Conservation (phyloP, 352 stramenopile species). For the Stramenopiles sp. region DNA sequence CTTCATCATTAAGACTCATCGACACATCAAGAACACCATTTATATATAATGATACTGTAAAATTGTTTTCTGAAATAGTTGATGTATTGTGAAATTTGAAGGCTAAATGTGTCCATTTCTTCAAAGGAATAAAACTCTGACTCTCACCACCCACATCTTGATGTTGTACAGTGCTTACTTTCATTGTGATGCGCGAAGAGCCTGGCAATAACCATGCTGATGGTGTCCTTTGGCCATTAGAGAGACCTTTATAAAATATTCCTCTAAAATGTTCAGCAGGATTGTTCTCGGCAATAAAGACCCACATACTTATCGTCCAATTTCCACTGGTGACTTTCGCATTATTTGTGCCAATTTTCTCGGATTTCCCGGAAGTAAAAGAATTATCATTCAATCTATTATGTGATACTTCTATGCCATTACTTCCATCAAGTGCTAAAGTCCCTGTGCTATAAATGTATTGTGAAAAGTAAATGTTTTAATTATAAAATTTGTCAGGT, state of each 20-base stretch:
- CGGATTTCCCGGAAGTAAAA: too few species aligned
- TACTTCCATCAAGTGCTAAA: too few species aligned
- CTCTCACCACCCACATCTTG: not conserved
- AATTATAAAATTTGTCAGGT: too few species aligned
- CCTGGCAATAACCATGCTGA: conserved; percentile 2
- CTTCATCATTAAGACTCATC: conserved; percentile 2
- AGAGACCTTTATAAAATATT: conserved; percentile 1
- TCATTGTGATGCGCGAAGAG: not conserved
- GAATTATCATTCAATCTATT: too few species aligned
- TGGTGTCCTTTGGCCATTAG: conserved; percentile 1
- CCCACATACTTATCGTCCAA: conserved; percentile 7
- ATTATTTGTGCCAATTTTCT: too few species aligned
- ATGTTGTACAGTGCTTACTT: not conserved
- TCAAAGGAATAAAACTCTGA: conserved; percentile 3
- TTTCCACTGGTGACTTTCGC: too few species aligned
- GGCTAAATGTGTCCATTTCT: not conserved
- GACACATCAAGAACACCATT: conserved; percentile 7
- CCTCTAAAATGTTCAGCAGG: not conserved
- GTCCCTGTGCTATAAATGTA: too few species aligned
- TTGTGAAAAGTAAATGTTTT: too few species aligned
- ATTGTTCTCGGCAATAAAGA: not conserved
- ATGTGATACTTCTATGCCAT: too few species aligned
- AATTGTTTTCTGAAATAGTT: conserved; percentile 2
- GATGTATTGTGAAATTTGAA: conserved; percentile 7
- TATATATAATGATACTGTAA: conserved; percentile 3